These are phyloP conservation scores for Oryza punctata DNA, from an alignment of 176 grass and related monocot species.

Conservation along the genomic window DNA sequence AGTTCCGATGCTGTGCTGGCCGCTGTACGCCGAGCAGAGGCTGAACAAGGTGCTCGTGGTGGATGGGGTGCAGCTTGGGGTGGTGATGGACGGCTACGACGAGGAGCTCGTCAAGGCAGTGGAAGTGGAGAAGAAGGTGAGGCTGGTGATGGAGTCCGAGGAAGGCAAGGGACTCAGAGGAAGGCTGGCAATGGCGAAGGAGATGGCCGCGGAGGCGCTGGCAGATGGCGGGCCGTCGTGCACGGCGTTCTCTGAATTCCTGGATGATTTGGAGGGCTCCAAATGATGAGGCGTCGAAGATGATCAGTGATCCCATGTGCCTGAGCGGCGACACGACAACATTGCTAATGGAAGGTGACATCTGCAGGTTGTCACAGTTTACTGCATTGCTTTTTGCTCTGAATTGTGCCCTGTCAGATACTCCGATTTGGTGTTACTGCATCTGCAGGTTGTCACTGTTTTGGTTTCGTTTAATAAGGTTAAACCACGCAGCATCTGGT, in stretches of 20 bases:
- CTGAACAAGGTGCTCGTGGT: conserved; percentile 62
- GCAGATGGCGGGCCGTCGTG: conserved; percentile 36
- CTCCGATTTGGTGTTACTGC: not conserved
- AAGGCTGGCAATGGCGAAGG: conserved; percentile 20
- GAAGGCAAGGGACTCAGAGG: conserved; percentile 40
- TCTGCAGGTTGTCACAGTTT: too few relatives aligned
- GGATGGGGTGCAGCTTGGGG: conserved; percentile 41
- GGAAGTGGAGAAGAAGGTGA: conserved; percentile 58
- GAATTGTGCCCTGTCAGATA: not conserved
- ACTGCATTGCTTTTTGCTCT: not conserved
- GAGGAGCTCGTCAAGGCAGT: conserved; percentile 48
- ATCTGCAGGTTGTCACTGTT: not conserved
- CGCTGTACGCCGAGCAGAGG: conserved; percentile 47
- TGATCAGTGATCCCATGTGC: not conserved
- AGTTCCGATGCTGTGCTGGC: conserved; percentile 48
- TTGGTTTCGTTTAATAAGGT: too few relatives aligned
- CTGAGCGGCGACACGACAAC: not conserved
- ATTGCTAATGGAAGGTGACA: not conserved
- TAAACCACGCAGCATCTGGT: too few relatives aligned
- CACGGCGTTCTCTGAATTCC: conserved; percentile 28
- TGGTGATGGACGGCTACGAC: conserved; percentile 59
- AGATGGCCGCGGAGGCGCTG: conserved; percentile 38
- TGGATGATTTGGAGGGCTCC: conserved; percentile 32
- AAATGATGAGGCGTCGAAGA: conserved; percentile 10
- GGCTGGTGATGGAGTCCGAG: conserved; percentile 62